Evolutionary conservation across 2,329 filamentous ascomycete genomes (phyloP).

Genomic region (Purpureocillium lavendulum): DNA sequence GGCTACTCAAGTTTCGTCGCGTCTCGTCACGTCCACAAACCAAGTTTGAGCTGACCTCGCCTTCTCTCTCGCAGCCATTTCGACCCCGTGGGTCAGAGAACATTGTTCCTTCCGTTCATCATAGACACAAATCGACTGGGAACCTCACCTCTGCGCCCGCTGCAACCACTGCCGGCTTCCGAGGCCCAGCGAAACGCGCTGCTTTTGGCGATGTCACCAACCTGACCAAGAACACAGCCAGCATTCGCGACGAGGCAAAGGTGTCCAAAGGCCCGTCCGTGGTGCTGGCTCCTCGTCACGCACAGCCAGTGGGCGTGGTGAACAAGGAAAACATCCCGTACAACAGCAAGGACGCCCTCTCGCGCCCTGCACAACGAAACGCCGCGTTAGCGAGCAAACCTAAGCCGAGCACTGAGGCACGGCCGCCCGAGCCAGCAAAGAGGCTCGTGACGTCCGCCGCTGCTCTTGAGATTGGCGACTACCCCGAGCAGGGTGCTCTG

Average conservation of each 20-base stretch:
- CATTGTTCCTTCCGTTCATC: constrained; percentile 53
- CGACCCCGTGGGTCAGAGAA: constrained; percentile 42
- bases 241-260: constrained; percentile 25
- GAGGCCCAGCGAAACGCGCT: constrained; percentile 57
- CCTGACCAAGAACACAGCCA: constrained; percentile 32
- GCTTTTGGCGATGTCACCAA: constrained; percentile 82
- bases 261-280: constrained; percentile 19
- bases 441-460: constrained; percentile 10
- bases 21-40: too few relatives aligned
- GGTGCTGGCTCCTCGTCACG: constrained; percentile 14
- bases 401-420: constrained; percentile 14
- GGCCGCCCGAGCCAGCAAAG: constrained; percentile 14
- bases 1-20: too few relatives aligned
- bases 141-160: constrained; percentile 32
- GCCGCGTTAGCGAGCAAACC: constrained; percentile 12
- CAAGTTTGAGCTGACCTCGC: neutral
- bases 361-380: constrained; percentile 27
- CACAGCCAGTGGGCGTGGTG: constrained; percentile 13
- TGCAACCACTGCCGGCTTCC: constrained; percentile 18
- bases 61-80: constrained; percentile 24
- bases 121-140: constrained; percentile 74
- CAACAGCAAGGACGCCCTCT: constrained; percentile 24
- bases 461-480: constrained; percentile 7
- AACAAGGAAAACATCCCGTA: constrained; percentile 37
- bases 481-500: constrained; percentile 10